Conservation (phyloP, 345 rosid species). For the Nasturtium officinale region DNA sequence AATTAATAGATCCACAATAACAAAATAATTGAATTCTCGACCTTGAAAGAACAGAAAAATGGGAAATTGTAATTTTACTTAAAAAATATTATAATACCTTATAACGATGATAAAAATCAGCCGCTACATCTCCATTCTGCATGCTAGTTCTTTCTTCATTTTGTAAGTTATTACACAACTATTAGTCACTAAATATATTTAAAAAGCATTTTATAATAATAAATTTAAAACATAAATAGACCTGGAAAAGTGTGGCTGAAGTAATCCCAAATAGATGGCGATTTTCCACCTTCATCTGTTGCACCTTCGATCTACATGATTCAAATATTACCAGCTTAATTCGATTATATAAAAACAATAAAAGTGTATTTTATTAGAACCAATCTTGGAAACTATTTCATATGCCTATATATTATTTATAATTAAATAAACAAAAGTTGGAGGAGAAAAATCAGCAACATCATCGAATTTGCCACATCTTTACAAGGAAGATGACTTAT, state of each 20-base stretch:
- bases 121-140: conserved; percentile 50
- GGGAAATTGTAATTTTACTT: neutral
- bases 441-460: neutral
- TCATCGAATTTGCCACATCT: neutral
- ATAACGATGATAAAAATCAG: conserved; percentile 50
- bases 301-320: conserved; percentile 36
- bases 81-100: conserved; percentile 39
- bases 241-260: conserved; percentile 21
- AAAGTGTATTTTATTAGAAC: neutral
- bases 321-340: neutral
- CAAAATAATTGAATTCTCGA: neutral
- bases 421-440: neutral
- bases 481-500: neutral
- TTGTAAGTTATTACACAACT: neutral
- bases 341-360: neutral
- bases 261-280: conserved; percentile 30
- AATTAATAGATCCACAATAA: neutral
- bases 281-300: conserved; percentile 27
- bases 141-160: conserved; percentile 48
- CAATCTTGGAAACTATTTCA: neutral
- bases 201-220: neutral
- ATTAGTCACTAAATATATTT: neutral
- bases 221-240: neutral
- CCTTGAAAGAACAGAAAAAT: neutral
- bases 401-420: neutral